Evolutionary conservation across 208 protist species (phyloP).

Genomic region (Leishmania arabica): DNA sequence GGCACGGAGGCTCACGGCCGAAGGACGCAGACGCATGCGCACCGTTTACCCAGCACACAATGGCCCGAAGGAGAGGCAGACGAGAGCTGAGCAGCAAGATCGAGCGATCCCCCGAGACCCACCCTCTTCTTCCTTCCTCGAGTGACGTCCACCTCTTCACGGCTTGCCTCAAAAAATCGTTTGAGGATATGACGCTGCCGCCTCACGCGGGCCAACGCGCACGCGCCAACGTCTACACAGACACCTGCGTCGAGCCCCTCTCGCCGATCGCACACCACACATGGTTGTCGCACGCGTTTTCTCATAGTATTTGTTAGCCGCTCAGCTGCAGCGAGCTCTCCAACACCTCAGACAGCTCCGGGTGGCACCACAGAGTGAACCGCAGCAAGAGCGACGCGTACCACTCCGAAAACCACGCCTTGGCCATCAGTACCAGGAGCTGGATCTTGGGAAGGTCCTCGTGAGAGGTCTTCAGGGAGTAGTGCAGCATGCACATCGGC

Average conservation of each 20-base stretch:
- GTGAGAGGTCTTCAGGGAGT: conserved; percentile 60
- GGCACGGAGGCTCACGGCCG: no score
- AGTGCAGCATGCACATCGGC: conserved; percentile 80
- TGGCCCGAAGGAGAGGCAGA: not conserved
- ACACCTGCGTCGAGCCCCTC: not conserved
- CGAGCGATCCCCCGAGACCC: not conserved
- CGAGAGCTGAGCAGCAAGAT: not conserved
- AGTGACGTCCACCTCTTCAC: not conserved
- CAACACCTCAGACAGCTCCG: conserved; percentile 54
- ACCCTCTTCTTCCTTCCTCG: not conserved
- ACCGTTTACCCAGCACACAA: no score
- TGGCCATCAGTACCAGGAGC: conserved; percentile 38
- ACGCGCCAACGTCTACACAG: not conserved
- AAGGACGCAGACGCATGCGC: not conserved
- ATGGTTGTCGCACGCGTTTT: not conserved
- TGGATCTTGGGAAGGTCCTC: conserved; percentile 39
- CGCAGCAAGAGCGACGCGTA: conserved; percentile 53
- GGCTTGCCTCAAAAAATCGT: not conserved
- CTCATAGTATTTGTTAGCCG: conserved; percentile 19
- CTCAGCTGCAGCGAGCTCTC: conserved; percentile 54
- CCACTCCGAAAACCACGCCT: conserved; percentile 62
- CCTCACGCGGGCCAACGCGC: not conserved
- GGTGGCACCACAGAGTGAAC: conserved; percentile 62
- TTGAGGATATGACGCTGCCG: not conserved
- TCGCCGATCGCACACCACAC: no score